These are phyloP conservation scores for Cladophialophora immunda DNA, from an alignment of 2,329 filamentous ascomycete species.

Conservation along the genomic window DNA sequence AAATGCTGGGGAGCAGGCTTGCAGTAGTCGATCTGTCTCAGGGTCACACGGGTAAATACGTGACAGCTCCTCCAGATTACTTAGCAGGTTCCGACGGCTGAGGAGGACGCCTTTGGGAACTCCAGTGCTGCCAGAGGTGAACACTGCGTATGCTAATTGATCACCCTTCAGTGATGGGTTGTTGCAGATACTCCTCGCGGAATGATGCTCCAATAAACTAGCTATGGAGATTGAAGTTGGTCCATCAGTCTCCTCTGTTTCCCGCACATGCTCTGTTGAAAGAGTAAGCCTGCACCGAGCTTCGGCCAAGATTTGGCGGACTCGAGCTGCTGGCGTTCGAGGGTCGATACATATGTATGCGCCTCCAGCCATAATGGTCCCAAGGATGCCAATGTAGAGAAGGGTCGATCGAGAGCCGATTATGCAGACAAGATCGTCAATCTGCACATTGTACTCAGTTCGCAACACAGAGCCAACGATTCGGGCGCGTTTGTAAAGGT, in stretches of 20 bases:
- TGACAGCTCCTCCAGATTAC: constrained; percentile 74
- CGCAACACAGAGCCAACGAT: constrained; percentile 67
- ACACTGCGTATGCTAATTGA: constrained; percentile 77
- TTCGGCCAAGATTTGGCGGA: constrained; percentile 69
- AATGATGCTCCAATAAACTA: constrained; percentile 6
- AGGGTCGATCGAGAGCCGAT: constrained; percentile 78
- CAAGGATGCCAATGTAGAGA: constrained; percentile 78
- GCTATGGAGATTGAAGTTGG: constrained; percentile 10
- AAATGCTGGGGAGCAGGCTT: constrained; percentile 85
- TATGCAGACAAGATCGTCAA: constrained; percentile 72
- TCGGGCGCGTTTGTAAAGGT: constrained; percentile 72
- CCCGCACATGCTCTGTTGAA: not conserved
- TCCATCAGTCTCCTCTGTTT: not conserved
- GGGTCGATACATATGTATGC: constrained; percentile 83
- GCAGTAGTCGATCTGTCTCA: constrained; percentile 69
- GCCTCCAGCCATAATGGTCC: constrained; percentile 75
- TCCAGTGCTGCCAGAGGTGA: constrained; percentile 84
- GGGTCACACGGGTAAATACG: constrained; percentile 68
- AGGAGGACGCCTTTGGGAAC: constrained; percentile 81
- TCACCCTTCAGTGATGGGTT: constrained; percentile 44
- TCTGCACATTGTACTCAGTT: constrained; percentile 51
- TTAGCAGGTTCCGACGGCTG: constrained; percentile 77
- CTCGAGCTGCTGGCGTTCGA: constrained; percentile 70
- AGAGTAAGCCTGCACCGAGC: constrained; percentile 49
- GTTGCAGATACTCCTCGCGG: too few species aligned